These are phyloP conservation scores for Piper betle DNA, from an alignment of 164 flowering plant species.

Conservation along the genomic window DNA sequence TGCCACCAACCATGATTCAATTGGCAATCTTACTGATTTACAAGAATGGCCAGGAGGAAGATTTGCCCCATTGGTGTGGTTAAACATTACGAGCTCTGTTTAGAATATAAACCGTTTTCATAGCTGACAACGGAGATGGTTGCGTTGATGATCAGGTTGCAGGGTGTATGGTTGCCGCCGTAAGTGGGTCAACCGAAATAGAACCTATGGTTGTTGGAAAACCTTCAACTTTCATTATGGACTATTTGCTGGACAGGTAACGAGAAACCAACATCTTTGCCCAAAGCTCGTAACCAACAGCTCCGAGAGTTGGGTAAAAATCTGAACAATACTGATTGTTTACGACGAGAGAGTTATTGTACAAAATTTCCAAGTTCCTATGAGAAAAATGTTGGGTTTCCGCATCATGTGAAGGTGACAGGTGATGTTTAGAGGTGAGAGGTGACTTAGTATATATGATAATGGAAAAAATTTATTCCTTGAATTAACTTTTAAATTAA, in stretches of 20 bases:
- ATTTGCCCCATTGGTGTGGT: neutral
- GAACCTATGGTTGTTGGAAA: slow-evolving; percentile 96
- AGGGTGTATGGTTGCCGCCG: slow-evolving; percentile 92
- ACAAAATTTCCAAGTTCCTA: no score
- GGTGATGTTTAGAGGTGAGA: no score
- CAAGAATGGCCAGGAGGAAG: slow-evolving; percentile 94
- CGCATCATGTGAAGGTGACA: no score
- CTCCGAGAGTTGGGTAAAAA: no score
- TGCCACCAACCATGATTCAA: slow-evolving; percentile 90
- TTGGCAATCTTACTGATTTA: slow-evolving; percentile 66
- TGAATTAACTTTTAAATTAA: no score
- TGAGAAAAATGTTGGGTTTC: no score
- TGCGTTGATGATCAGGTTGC: slow-evolving; percentile 50
- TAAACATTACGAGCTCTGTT: neutral
- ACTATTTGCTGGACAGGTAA: slow-evolving; percentile 64
- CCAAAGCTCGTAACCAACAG: no score
- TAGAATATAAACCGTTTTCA: no score
- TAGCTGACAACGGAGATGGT: neutral
- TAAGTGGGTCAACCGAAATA: slow-evolving; percentile 70
- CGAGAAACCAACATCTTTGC: neutral
- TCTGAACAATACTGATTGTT: no score
- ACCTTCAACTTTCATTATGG: slow-evolving; percentile 89
- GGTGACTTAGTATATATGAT: no score
- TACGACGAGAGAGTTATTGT: no score
- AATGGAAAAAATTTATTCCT: no score